Base-by-base conservation (phyloP, 768 basidiomycete species). In the Nevesoporus exiguus region DNA sequence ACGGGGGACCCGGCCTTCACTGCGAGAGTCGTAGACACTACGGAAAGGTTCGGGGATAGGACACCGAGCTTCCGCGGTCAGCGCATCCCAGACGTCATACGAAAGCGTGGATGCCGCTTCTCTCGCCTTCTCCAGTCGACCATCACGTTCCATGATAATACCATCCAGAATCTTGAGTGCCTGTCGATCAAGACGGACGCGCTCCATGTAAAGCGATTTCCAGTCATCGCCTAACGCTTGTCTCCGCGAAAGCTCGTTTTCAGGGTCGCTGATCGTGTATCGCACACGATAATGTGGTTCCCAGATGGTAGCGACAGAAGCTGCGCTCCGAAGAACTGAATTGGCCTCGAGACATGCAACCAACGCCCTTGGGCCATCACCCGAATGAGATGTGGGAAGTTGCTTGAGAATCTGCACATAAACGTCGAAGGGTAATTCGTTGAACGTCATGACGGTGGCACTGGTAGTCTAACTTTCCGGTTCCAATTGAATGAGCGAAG, bases 41-140 rank as follows among this genome's bases (percentile, higher is more conserved):
- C 52, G 47, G 47, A 75, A 66, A 44, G 61, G 57, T 31, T 59
- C 52, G 0, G 77, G 75, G 31, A 77, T 47, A 22, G 75, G 63
- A 17, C 70, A 68, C 21, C 66, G 60, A 27, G 70, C 62, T 59
- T 78, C 76, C 14, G 73, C 58, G 19, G 77, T 71, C 50, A 85
- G 62, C 17, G 65, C 76, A 61, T 84, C 79, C 81, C 81, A 85
- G 36, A 78, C 74, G 55, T 85, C 85, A 56, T 80, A 75, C 11
- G 73, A 74, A 58, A 77, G 66, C 37, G 66, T 66, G n/a, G 71
- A 63, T 22, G 63, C 69, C 13, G 83, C 55, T 34, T 68, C 64
- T 41, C 71, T 63, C 15, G 78, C 79, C 54, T 66, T 61, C 30
- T 70, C 68, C 41, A 73, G 68, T 51, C 82, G 73, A 14, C 66